Evolutionary conservation across 2,329 filamentous ascomycete species (phyloP).

Genomic region (Ophiostoma piceae): DNA sequence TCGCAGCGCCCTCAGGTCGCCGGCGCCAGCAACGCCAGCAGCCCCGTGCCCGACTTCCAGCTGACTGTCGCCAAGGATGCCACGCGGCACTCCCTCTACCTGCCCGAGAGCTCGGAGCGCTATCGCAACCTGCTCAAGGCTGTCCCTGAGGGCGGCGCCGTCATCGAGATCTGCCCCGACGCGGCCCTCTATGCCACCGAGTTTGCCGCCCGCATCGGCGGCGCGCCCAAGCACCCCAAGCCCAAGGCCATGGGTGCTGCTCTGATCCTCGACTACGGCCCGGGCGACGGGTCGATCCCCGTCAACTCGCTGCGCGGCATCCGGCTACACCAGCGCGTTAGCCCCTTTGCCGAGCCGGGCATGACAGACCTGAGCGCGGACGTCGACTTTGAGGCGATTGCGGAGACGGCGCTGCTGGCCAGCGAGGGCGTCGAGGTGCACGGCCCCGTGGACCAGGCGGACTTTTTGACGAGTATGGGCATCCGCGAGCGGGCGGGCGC

Average conservation of each 20-base stretch:
- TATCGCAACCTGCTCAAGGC: conserved; percentile 68
- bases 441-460: conserved; percentile 79
- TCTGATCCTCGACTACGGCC: conserved; percentile 93
- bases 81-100: conserved; percentile 77
- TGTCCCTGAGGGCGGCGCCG: conserved; percentile 57
- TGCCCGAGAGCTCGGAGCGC: conserved; percentile 74
- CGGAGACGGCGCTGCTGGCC: conserved; percentile 70
- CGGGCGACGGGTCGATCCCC: conserved; percentile 64
- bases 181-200: conserved; percentile 72
- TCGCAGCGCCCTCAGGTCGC: conserved; percentile 43
- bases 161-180: conserved; percentile 88
- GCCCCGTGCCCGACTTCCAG: conserved; percentile 74
- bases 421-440: conserved; percentile 83
- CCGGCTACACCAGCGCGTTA: conserved; percentile 66
- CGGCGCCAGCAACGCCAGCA: conserved; percentile 42
- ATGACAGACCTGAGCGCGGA: conserved; percentile 85
- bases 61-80: conserved; percentile 68
- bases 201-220: conserved; percentile 80
- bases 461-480: conserved; percentile 75
- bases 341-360: conserved; percentile 73
- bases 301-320: conserved; percentile 89
- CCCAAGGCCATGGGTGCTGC: conserved; percentile 70
- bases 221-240: conserved; percentile 52
- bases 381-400: conserved; percentile 85
- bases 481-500: conserved; percentile 65